Evolutionary conservation across 106 monocot genomes (phyloP), one percentile per base, ranked within the genome.

Genomic region (Dendrobium officinale): DNA sequence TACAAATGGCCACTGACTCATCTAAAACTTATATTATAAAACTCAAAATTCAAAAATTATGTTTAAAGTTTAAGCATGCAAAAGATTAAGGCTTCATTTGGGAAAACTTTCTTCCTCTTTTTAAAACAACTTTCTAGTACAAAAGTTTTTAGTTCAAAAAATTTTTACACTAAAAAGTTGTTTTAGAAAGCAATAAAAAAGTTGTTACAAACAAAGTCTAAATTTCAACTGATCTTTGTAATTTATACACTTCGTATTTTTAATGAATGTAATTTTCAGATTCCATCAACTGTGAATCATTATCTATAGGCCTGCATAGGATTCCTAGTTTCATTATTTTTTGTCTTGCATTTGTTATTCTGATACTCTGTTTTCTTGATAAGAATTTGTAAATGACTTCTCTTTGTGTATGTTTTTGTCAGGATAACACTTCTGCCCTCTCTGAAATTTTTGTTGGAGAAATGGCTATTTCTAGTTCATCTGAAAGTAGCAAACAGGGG

Each of bases 391-490:
- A 48, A 40, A 58, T 82, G 45, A 83, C 41, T 79, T 27, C 15
- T 73, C 74, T 20, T 72, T 55, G 15, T 83, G 41, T 51, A 72
- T 18, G 56, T 77, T 55, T 44, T 68, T 73, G 77, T 48, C 84
- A 94, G 94, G 92, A 88, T 43, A 86, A 87, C 68, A 47, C 77
- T 59, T 80, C 78, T 67, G 73, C 33, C 24, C 83, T 94, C 82
- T 86, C 79, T 77, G 78, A 84, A 73, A 67, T 85, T 81, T 79
- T 92, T 84, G 43, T 82, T 81, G 86, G 86, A 82, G 89, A 86
- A 75, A 59, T 77, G 77, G 41, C 47, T 79, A 64, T 81, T 78
- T 82, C 43, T 59, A 49, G 79, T 66, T 81, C 82, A 81, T 85
- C 81, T 75, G 97, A 91, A 78, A 77, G 81, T 68, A 77, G 16